Conservation (phyloP, 148 eudicot genomes). For the Spergularia marina region DNA sequence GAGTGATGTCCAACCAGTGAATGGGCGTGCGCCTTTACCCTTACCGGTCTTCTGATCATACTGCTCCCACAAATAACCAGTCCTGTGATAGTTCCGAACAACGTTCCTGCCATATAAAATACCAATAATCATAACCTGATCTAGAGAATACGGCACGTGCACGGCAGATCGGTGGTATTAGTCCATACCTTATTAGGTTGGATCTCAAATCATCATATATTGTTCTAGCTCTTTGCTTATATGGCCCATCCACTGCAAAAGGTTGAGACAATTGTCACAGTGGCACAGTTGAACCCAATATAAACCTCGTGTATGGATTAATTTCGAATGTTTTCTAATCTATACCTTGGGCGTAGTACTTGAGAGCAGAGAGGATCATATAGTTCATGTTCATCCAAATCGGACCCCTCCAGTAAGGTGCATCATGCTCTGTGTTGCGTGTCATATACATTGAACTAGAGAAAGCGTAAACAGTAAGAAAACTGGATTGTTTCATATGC, state of each 20-base stretch:
- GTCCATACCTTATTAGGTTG: slow-evolving; percentile 70
- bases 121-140: not conserved
- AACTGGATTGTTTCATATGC: not conserved
- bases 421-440: slow-evolving; percentile 89
- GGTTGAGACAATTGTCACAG: not conserved
- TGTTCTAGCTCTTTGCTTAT: slow-evolving; percentile 49
- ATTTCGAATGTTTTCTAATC: not conserved
- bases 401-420: slow-evolving; percentile 99
- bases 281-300: not conserved
- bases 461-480: slow-evolving; percentile 10
- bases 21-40: slow-evolving; percentile 79
- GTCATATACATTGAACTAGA: slow-evolving; percentile 88
- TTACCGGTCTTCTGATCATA: slow-evolving; percentile 85
- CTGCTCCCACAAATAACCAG: slow-evolving; percentile 88
- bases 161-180: not conserved
- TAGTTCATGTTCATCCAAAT: slow-evolving; percentile 96
- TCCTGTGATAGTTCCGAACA: slow-evolving; percentile 57
- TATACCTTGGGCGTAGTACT: slow-evolving; percentile 83
- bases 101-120: slow-evolving; percentile 52
- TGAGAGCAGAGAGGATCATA: slow-evolving; percentile 85
- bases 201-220: slow-evolving; percentile 61
- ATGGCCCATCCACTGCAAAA: slow-evolving; percentile 71
- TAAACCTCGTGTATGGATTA: not conserved
- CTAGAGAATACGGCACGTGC: not conserved
- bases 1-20: slow-evolving; percentile 96